Evolutionary conservation across 129 eudicot species (phyloP).

Genomic region (Smallanthus sonchifolius): DNA sequence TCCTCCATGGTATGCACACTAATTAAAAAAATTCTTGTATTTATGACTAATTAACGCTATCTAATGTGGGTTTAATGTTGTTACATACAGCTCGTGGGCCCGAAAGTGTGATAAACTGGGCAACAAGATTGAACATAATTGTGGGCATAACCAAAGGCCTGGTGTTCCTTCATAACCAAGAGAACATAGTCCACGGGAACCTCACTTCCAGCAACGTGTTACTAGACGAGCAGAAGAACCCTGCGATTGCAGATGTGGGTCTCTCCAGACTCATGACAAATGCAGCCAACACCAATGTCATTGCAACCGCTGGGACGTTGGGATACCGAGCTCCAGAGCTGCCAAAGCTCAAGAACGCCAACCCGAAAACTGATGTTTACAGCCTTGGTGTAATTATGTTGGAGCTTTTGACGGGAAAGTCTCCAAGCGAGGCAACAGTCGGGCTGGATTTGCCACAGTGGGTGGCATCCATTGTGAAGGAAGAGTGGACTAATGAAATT

Average conservation of each 20-base stretch:
- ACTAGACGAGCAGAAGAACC: conserved; percentile 56
- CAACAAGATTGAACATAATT: conserved; percentile 73
- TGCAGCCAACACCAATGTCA: conserved; percentile 66
- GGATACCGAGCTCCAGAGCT: conserved; percentile 96
- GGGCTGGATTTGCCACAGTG: conserved; percentile 87
- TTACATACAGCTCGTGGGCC: conserved; percentile 77
- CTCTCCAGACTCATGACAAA: conserved; percentile 76
- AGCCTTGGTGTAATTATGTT: conserved; percentile 87
- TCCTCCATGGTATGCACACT: conserved; percentile 71
- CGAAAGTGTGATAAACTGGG: conserved; percentile 65
- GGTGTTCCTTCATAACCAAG: conserved; percentile 57
- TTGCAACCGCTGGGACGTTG: conserved; percentile 73
- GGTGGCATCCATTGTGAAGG: conserved; percentile 89
- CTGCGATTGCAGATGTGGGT: conserved; percentile 76
- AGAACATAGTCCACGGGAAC: conserved; percentile 64
- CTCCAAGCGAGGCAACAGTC: conserved; percentile 72
- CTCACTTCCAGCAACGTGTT: conserved; percentile 69
- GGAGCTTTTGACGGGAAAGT: conserved; percentile 83
- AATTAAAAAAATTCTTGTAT: background rate
- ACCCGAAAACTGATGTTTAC: conserved; percentile 70
- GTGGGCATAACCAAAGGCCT: conserved; percentile 78
- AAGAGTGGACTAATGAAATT: conserved; percentile 93
- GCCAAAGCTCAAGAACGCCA: conserved; percentile 66
- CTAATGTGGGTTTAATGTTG: background rate
- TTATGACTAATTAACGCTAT: background rate